Base-by-base conservation (phyloP, 768 basidiomycete genomes). In the Boletus fagicola region DNA sequence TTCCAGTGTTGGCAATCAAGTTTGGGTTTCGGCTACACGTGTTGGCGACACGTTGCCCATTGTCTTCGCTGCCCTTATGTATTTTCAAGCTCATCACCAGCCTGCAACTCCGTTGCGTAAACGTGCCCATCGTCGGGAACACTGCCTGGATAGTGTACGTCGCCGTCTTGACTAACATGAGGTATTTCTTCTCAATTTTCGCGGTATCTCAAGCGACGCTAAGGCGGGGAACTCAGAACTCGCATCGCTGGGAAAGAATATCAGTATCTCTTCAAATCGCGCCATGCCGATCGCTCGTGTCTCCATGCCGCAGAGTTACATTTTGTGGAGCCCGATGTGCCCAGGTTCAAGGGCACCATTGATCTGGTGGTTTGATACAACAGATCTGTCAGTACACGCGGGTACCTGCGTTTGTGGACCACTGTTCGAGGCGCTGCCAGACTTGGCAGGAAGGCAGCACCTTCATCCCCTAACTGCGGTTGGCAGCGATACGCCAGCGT, bases 11-110 rank as follows among this genome's bases (percentile, higher is more conserved):
- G 44, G 51, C 59, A 44, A 61, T 63, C 46, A 48, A 53, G 49
- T 59, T 67, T 55, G 54, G 58, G 13, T 44, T 54, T 56, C 53
- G 51, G 54, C 61, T 63, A 74, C 75, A 76, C 75, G 75, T 76
- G 75, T 74, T 62, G 64, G 53, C 16, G 49, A 66, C 75, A 68
- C 68, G 74, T 68, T 63, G 48, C 54, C 52, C 59, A 35, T 59
- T 55, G 39, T 68, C 62, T 61, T 54, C 60, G 43, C 43, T 15
- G 47, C 58, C 56, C 54, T 65, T 74, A 51, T 61, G 53, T 66
- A 63, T 60, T 51, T 35, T 49, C 28, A 1, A 36, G 33, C 12
- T 57, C 57, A 50, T 58, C 66, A 40, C 24, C 43, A 16, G 42
- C 58, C 48, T 61, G 64, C 56, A 38, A 28, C 53, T 58, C 49